Conservation (phyloP, 2,329 filamentous ascomycete species). For the Trichoderma polysporum region DNA sequence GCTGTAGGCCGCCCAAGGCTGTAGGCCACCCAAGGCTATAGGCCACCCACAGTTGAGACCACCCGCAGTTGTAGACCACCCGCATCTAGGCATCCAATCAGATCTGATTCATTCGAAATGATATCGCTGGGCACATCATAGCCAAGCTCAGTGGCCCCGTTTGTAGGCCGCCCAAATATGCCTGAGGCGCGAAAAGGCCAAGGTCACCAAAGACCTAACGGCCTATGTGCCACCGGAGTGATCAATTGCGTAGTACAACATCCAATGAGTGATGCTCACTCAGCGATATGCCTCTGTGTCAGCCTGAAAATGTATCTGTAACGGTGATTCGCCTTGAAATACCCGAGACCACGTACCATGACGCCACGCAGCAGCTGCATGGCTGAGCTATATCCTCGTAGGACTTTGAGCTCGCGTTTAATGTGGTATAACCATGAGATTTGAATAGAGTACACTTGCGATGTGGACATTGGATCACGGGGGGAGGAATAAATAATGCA, state of each 20-base stretch:
- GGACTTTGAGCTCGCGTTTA: background rate
- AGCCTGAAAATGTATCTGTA: background rate
- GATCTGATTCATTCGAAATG: background rate
- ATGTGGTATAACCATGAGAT: background rate
- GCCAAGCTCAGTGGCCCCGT: background rate
- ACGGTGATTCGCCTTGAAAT: background rate
- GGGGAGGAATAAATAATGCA: background rate
- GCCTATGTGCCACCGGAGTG: background rate
- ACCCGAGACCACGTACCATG: background rate
- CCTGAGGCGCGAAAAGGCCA: background rate
- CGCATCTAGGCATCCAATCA: background rate
- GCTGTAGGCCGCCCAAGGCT: background rate
- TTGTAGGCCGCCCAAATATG: slow-evolving; percentile 6
- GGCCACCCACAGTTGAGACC: background rate
- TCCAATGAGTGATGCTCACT: background rate
- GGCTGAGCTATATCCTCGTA: background rate
- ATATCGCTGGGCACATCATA: background rate
- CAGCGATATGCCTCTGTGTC: background rate
- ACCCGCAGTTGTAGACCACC: background rate
- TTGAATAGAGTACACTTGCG: background rate
- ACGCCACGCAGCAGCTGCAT: background rate
- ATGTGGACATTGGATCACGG: background rate
- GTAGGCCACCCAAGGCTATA: slow-evolving; percentile 3
- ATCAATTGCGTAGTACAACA: background rate
- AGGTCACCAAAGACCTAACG: background rate